Base-by-base conservation (phyloP, 805 yeast genomes). In the Geotrichum ghanense region DNA sequence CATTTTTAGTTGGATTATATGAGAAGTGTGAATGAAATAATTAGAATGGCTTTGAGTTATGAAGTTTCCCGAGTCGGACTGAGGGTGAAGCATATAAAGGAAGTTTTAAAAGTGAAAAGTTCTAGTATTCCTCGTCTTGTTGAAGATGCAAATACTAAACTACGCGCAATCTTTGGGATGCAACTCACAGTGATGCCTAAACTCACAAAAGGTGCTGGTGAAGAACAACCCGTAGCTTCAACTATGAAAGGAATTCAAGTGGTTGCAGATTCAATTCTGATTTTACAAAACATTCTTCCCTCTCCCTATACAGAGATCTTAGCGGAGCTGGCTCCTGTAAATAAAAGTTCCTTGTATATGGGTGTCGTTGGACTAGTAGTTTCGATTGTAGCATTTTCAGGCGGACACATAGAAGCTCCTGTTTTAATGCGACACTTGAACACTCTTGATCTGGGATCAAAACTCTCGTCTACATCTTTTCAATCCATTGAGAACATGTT, bases 161-260 rank as follows among this genome's bases (percentile, higher is more conserved):
- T 46, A 9, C 9, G 22, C n/a, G 43, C 21, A n/a, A 31, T 10
- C 6, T 46, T 46, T 44, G 49, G 49, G 3, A 31, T 46, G 44
- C 47, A 46, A 35, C 26, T 46, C 3, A 19, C 9, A 21, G 17
- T 43, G 3, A 23, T 44, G 21, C 46, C 46, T 9, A 41, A 26
- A 31, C 21, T 41, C 16, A 14, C 24, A n/a, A 24, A 23, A 20
- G 37, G 34, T 3, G 22, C 40, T 9, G 41, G 17, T 5, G 34
- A 17, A 7, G 26, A 35, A 22, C 27, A 19, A 12, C 16, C 24
- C 17, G 22, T 21, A n/a, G 35, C 25, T 14, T 14, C 17, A 34
- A 14, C 16, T 9, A 42, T 26, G 22, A 24, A 20, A 6, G 26
- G 12, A 20, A 10, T 21, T 19, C 21, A 22, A 14, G 16, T 16